Base-by-base conservation (phyloP, 306 rosid genomes). In the Acmispon strigosus region DNA sequence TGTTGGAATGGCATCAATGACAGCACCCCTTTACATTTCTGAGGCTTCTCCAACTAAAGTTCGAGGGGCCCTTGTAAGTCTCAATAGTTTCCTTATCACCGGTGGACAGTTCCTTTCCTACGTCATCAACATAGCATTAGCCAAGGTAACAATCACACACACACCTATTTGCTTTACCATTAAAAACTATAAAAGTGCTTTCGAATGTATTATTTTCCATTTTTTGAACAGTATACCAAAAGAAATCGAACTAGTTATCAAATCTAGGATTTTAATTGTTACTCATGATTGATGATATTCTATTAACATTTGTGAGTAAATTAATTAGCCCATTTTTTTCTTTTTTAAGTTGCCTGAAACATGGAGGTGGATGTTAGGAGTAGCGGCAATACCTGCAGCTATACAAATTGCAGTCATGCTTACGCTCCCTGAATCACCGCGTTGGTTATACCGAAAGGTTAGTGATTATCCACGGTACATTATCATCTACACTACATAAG, bases 291-390 rank as follows among this genome's bases (percentile, higher is more conserved):
- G 42, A 4, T 15, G n/a, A 59, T 59, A 14, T 60, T 47, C 32
- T 60, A 16, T 34, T 7, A 60, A 5, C 17, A 16, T 59, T 15
- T 8, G 24, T 1, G 2, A 17, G 12, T 8, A 8, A 22, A 22
- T 27, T 27, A 27, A 27, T 3, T 3, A 22, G 4, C 13, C 10
- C 0, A 3, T 24, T 27, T 48, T 36, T 7, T 63, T 47, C 66
- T 15, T 48, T 36, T 7, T 63, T 29, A 61, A 84, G 89, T 86
- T 69, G 4, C 72, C 41, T 0, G 90, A 84, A 3, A 81, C 88
- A 12, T 83, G 90, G 90, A 70, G 88, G 62, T 86, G 88, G 90
- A 86, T 86, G 90, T 70, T 81, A 17, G 90, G 90, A 34, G 76
- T 83, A 12, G 88, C 86, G 4, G 88, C 83, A 62, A 4, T 48